Evolutionary conservation across 1,284 basidiomycete species (phyloP), one percentile per base, ranked within the genome.

Genomic region (Fistulinella cinereoalba): DNA sequence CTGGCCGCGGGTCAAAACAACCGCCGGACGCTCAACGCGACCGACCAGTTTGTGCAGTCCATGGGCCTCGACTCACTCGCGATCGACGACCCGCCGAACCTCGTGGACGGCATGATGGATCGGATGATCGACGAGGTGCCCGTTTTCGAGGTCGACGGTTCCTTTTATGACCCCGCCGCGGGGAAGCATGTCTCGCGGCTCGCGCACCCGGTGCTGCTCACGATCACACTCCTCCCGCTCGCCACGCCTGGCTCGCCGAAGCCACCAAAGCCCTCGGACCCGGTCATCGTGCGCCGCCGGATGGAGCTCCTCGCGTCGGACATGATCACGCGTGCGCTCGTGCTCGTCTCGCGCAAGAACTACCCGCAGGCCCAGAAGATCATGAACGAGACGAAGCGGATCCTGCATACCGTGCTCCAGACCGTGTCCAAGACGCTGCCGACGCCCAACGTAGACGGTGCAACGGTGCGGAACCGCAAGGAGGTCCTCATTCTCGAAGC

Each of bases 251-350:
- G 64, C 38, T 69, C 67, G 16, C 74, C 66, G 8, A 75, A 76
- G 8, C 72, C 75, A 0, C 67, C 76, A 3, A 70, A 78, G 12
- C 73, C 76, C 1, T 88, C 85, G 1, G 90, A 96, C 62, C 85
- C 92, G 0, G 81, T 86, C 32, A 92, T 97, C 55, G 85, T 95
- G 21, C 81, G 92, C n/a, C 77, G 94, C 32, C 74, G 94, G 24
- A 95, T 96, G 88, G 94, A 97, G 70, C 79, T 97, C 6, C 78
- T 97, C 23, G 85, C 90, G 12, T 87, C 85, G 23, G 94, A 97
- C 68, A 97, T 97, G 91, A 90, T 97, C 61, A 94, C 92, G 2
- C 85, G 94, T 18, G 88, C 89, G 8, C 77, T 97, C 22, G 85
- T 97, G 19, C 78, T 96, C 24, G 92, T 96, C 38, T 88, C 88